These are phyloP conservation scores for Dorcoceras hygrometricum DNA, from an alignment of 257 asterid genomes.

Conservation along the genomic window DNA sequence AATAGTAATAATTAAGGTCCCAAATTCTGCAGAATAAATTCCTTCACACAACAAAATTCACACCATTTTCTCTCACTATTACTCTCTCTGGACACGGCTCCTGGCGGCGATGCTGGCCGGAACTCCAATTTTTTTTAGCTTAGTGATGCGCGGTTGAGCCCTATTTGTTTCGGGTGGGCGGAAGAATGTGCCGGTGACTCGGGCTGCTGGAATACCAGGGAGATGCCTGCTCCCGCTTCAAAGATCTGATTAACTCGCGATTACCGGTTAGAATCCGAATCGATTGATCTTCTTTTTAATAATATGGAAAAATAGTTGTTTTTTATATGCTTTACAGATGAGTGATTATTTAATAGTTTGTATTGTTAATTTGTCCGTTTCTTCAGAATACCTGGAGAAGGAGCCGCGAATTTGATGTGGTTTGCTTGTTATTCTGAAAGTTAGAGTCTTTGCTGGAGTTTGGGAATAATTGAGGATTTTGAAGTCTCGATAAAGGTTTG, in stretches of 20 bases:
- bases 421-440: background rate
- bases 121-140: conserved; percentile 4
- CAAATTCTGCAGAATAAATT: conserved; percentile 24
- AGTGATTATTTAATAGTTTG: background rate
- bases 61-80: conserved; percentile 21
- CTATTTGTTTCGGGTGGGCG: background rate
- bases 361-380: background rate
- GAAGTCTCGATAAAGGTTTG: conserved; percentile 23
- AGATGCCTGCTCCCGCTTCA: conserved; percentile 18
- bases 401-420: background rate
- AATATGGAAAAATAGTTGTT: too few relatives aligned
- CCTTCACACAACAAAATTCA: background rate
- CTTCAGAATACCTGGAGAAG: background rate
- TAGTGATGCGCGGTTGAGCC: background rate
- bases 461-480: conserved; percentile 22
- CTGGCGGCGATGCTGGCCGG: conserved; percentile 40
- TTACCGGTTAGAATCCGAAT: background rate
- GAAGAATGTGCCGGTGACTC: conserved; percentile 24
- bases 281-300: background rate
- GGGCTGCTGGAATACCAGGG: conserved; percentile 21
- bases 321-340: background rate
- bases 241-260: conserved; percentile 20
- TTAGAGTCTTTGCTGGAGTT: background rate
- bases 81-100: conserved; percentile 19
- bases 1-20: conserved; percentile 21